Conservation (phyloP, 352 stramenopile genomes). For the Phytophthora quininea region DNA sequence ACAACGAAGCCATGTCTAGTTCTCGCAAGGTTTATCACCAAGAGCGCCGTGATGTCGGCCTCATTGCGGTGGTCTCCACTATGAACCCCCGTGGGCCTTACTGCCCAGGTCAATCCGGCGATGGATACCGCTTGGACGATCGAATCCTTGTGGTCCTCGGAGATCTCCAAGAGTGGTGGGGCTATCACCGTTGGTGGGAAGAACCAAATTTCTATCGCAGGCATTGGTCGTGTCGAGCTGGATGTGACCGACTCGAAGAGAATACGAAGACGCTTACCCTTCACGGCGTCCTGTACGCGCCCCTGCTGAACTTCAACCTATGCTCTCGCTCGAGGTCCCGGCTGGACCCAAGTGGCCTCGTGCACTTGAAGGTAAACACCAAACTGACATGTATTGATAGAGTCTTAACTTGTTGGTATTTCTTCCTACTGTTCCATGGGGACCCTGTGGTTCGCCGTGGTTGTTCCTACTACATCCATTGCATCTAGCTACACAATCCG, state of each 20-base stretch:
- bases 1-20: constrained; percentile 1
- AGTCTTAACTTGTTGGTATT: no score
- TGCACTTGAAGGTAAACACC: no score
- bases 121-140: constrained; percentile 7
- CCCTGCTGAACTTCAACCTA: constrained; percentile 15
- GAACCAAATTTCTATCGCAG: constrained; percentile 12
- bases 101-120: not conserved
- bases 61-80: constrained; percentile 3
- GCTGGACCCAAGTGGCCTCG: no score
- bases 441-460: no score
- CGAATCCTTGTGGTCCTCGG: constrained; percentile 15
- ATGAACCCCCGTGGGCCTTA: not conserved
- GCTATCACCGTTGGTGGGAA: constrained; percentile 25
- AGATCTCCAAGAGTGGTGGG: constrained; percentile 2
- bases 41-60: not conserved
- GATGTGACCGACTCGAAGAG: constrained; percentile 26
- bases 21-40: constrained; percentile 6
- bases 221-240: constrained; percentile 20
- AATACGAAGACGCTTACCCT: constrained; percentile 11
- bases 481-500: no score
- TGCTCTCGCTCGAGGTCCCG: no score
- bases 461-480: no score
- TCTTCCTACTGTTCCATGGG: no score
- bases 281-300: constrained; percentile 3
- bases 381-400: no score